Conservation (phyloP, 1,139 yeast species). For the Komagataea norvegica region DNA sequence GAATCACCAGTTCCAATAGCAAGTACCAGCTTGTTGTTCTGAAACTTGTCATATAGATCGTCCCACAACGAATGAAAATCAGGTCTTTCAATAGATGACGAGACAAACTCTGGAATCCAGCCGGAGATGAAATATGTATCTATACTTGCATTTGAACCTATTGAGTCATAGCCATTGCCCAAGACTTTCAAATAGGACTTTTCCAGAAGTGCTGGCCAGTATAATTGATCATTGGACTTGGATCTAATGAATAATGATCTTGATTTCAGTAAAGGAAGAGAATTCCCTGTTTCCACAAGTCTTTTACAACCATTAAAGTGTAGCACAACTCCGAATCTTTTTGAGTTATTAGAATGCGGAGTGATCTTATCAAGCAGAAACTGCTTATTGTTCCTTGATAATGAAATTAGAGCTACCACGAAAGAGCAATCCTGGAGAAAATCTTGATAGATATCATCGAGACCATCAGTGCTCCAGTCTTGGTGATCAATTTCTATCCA, state of each 20-base stretch:
- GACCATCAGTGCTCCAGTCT: constrained; percentile 25
- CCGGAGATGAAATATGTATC: constrained; percentile 66
- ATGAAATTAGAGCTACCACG: constrained; percentile 58
- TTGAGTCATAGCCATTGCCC: constrained; percentile 53
- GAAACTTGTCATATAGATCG: constrained; percentile 30
- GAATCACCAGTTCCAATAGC: constrained; percentile 66
- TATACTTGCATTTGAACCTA: constrained; percentile 77
- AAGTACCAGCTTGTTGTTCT: constrained; percentile 38
- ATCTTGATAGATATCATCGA: constrained; percentile 45
- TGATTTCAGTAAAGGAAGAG: constrained; percentile 33
- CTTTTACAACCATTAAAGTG: constrained; percentile 59
- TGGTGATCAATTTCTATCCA: constrained; percentile 18
- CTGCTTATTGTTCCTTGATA: constrained; percentile 26
- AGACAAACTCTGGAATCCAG: constrained; percentile 66
- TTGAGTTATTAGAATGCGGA: constrained; percentile 28
- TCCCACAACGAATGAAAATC: constrained; percentile 35
- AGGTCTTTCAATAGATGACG: constrained; percentile 23
- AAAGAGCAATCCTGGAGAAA: constrained; percentile 69
- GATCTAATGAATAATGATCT: constrained; percentile 36
- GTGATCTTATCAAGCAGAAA: constrained; percentile 25
- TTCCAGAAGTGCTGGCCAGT: constrained; percentile 75
- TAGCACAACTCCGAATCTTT: constrained; percentile 39
- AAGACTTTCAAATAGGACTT: constrained; percentile 65
- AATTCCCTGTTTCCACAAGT: constrained; percentile 45
- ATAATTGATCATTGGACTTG: constrained; percentile 33